phyloP scores from a whole-genome alignment of 306 rosid genomes.

The Aeschynomene evenia region DNA sequence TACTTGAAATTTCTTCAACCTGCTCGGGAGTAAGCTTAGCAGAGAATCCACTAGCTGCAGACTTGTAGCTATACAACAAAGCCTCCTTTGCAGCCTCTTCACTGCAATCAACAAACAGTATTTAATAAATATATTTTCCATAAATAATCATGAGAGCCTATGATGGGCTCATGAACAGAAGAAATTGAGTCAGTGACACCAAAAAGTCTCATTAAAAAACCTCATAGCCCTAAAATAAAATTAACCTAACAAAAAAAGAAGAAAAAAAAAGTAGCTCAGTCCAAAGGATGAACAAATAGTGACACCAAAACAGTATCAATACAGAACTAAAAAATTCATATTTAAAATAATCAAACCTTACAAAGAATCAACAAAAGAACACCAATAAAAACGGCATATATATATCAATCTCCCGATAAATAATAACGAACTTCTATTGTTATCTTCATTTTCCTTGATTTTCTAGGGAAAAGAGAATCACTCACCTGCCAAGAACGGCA shows the following conservation, averaged over 20 bases:
- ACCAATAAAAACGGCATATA: too few relatives aligned
- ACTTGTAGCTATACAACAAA: slow-evolving; percentile 82
- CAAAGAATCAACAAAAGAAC: too few relatives aligned
- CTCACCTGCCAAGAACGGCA: slow-evolving; percentile 80
- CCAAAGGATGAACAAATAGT: too few relatives aligned
- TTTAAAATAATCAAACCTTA: too few relatives aligned
- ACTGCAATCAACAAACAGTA: slow-evolving; percentile 42
- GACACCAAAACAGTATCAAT: too few relatives aligned
- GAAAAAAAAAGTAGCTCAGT: background rate
- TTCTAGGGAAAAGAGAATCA: background rate
- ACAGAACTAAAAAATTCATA: too few relatives aligned
- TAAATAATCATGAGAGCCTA: too few relatives aligned
- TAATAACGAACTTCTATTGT: background rate
- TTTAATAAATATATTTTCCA: too few relatives aligned
- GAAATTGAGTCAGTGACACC: too few relatives aligned
- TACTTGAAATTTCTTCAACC: slow-evolving; percentile 46
- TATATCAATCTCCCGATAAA: background rate
- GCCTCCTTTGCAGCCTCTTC: slow-evolving; percentile 93
- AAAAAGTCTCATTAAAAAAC: too few relatives aligned
- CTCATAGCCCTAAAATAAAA: too few relatives aligned
- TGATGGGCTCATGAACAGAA: too few relatives aligned
- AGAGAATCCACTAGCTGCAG: slow-evolving; percentile 89
- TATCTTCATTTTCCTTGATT: background rate
- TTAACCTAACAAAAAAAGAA: background rate
- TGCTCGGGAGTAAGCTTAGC: slow-evolving; percentile 72